Conservation (phyloP, 2,329 filamentous ascomycete species). For the Proliferodiscus dingleyae region DNA sequence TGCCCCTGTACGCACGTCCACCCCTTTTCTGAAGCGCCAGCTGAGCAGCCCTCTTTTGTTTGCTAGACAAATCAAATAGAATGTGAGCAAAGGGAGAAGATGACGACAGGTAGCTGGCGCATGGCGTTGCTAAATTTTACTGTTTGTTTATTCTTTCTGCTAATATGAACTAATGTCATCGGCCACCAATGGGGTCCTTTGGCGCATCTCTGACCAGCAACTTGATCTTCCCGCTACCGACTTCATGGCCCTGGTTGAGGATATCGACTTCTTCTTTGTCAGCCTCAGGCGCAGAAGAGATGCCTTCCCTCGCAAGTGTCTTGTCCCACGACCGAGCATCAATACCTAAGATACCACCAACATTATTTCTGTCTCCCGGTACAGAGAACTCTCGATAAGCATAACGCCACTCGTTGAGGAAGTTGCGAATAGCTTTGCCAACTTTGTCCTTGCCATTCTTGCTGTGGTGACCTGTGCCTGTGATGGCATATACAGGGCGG, state of each 20-base stretch:
- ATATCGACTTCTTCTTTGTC: slow-evolving; percentile 47
- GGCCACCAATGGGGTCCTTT: slow-evolving; percentile 19
- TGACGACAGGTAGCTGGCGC: too few species aligned
- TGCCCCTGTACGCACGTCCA: too few species aligned
- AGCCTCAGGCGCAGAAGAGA: slow-evolving; percentile 20
- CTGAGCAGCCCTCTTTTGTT: too few species aligned
- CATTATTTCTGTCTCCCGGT: slow-evolving; percentile 79
- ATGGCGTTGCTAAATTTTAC: neutral
- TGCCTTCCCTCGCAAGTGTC: slow-evolving; percentile 46
- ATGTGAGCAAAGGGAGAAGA: too few species aligned
- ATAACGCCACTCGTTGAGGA: slow-evolving; percentile 93
- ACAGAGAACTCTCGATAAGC: slow-evolving; percentile 95
- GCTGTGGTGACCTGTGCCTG: slow-evolving; percentile 92
- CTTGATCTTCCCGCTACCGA: slow-evolving; percentile 62
- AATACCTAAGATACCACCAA: slow-evolving; percentile 71
- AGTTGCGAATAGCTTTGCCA: slow-evolving; percentile 84
- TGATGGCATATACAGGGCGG: slow-evolving; percentile 88
- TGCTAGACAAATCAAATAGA: too few species aligned
- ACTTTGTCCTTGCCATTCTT: slow-evolving; percentile 99
- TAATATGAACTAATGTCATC: neutral
- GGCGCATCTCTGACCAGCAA: slow-evolving; percentile 52
- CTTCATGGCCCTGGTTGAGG: slow-evolving; percentile 61
- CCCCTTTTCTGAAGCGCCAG: too few species aligned
- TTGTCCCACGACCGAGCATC: slow-evolving; percentile 65
- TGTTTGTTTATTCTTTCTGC: neutral